Evolutionary conservation across 805 yeast species (phyloP), one percentile per base, ranked within the genome.

Genomic region (Schizosaccharomyces japonicus): DNA sequence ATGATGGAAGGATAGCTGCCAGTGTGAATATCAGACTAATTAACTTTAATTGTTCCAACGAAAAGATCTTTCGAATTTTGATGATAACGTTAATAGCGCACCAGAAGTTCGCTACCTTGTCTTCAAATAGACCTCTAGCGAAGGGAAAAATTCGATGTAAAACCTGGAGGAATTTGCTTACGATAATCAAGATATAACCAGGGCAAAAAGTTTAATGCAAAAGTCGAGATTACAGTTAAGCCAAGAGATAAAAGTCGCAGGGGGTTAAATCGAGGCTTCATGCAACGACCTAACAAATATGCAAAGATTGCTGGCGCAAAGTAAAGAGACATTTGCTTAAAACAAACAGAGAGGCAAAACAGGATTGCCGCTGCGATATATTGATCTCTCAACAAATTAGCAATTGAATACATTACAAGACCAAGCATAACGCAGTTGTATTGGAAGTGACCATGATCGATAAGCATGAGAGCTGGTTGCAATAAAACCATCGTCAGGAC

Each of bases 391-490:
- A 78, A 57, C 32, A 87, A 65, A 51, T 75, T 76, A 48, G 71
- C 72, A 39, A 90, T 63, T 0, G 93, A 69, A 48, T 75, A 64
- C 26, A 83, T 66, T 4, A 87, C 69, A 15, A 87, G 65, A 0
- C 98, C 98, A 31, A 90, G 70, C 96, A 90, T 87, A 25, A 90
- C 92, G 0, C 84, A 73, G 56, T 90, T 92, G 63, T 75, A 53
- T 63, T 92, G 98, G 64, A 90, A 90, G 63, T 90, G 98, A 5
- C 98, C 98, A 61, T 90, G 95, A 59, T 90, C 99, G 44, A 90
- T 76, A 49, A 90, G 67, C 40, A 80, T 69, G 50, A 87, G 66
- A 2, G 80, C 69, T 0, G 98, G 95, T 60, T 82, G 93, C 58
- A 78, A 74, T 30, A 90, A 59, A n/a, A 90, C 75, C 15, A 84